Conservation (phyloP, 371 early-diverging fungal species). For the Mucor ambiguus region DNA sequence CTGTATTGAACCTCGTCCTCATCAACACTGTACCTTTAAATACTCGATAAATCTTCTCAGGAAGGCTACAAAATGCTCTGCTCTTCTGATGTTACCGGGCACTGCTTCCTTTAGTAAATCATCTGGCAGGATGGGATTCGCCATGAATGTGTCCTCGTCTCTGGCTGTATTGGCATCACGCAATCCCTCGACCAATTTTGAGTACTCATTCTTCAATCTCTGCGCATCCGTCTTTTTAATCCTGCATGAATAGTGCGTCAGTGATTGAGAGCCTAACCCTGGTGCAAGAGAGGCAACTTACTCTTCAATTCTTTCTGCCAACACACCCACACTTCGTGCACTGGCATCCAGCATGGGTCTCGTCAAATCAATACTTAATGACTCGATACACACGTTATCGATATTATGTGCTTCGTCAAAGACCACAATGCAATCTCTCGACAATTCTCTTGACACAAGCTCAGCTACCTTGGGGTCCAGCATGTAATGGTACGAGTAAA, state of each 20-base stretch:
- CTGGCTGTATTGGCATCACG: constrained; percentile 73
- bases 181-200: constrained; percentile 87
- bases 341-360: constrained; percentile 91
- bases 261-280: no score
- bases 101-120: constrained; percentile 93
- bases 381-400: constrained; percentile 98
- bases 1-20: background rate
- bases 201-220: constrained; percentile 88
- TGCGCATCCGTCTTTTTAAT: constrained; percentile 88
- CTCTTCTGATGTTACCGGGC: constrained; percentile 98
- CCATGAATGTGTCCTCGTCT: constrained; percentile 77
- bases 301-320: constrained; percentile 77
- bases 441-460: constrained; percentile 91
- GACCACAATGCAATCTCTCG: constrained; percentile 96
- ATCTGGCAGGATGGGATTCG: constrained; percentile 89
- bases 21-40: constrained; percentile 71
- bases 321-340: constrained; percentile 72
- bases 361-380: constrained; percentile 93
- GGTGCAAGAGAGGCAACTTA: constrained; percentile 24
- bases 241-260: constrained; percentile 30
- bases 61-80: constrained; percentile 98
- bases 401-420: constrained; percentile 99
- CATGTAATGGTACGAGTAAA: constrained; percentile 99
- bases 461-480: constrained; percentile 99
- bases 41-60: constrained; percentile 98